Evolutionary conservation across 352 stramenopile species (phyloP).

Genomic region (Thalassiosira hispida): DNA sequence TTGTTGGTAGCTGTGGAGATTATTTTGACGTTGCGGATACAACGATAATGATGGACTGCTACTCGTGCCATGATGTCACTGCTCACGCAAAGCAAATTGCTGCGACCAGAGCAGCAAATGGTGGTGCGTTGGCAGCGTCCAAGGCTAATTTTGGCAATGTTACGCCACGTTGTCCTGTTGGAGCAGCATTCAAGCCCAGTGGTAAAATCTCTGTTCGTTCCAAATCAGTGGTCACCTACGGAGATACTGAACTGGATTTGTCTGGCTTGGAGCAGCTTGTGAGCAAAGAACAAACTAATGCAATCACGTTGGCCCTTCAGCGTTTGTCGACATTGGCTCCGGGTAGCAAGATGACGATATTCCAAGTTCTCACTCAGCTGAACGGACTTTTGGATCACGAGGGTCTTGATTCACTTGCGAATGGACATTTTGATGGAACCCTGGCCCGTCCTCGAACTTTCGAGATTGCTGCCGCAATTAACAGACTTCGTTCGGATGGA

Average conservation of each 20-base stretch:
- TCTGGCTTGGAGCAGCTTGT: conserved; percentile 79
- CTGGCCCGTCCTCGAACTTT: conserved; percentile 71
- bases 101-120: conserved; percentile 27
- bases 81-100: conserved; percentile 91
- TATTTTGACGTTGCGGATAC: conserved; percentile 96
- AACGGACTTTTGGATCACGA: conserved; percentile 62
- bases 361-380: conserved; percentile 58
- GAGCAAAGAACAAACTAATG: conserved; percentile 74
- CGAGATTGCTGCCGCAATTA: conserved; percentile 79
- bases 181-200: conserved; percentile 61
- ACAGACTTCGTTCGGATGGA: conserved; percentile 60
- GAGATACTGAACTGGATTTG: conserved; percentile 76
- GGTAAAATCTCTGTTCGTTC: conserved; percentile 70
- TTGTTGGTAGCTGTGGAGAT: conserved; percentile 95
- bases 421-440: conserved; percentile 70
- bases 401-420: conserved; percentile 66
- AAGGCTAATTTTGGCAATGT: conserved; percentile 58
- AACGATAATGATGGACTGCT: conserved; percentile 97
- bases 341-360: conserved; percentile 48
- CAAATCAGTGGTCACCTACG: conserved; percentile 69
- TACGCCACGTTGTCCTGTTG: conserved; percentile 51
- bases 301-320: conserved; percentile 71
- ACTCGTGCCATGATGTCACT: conserved; percentile 92
- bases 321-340: conserved; percentile 41
- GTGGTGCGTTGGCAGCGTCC: conserved; percentile 36